Evolutionary conservation across 2,329 filamentous ascomycete species (phyloP), one percentile per base, ranked within the genome.

Genomic region (Neoascochyta sp.): DNA sequence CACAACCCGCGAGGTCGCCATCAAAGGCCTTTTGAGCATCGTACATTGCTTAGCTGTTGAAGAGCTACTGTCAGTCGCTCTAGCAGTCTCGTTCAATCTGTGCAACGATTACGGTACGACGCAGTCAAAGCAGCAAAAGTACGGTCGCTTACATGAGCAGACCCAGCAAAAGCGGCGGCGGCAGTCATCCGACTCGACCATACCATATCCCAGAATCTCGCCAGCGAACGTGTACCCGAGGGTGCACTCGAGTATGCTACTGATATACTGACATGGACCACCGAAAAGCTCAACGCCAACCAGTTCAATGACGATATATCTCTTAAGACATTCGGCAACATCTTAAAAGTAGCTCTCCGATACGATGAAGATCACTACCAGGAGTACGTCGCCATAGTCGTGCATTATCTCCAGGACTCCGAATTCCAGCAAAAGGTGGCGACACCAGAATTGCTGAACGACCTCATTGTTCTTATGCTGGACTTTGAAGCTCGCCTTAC

Each of bases 21-120:
- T 49, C 9, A 34, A 49, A 18, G 29, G 52, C 11, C 41, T 63
- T 13, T 36, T 44, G 4, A 48, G 48, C 15, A 42, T 65, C 3
- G 36, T 51, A 21, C 36, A 34, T 10, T 60, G 50, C 23, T 33
- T 63, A 3, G 28, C 42, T 8, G 34, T 41, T 9, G 40, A 50
- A 21, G 43, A 52, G 4, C 34, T 64, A 11, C 33, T 32, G 7
- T 31, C 39, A 4, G 58, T 57, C 10, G 52, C 62, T 24, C 46
- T 65, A 17, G 64, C 59, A 21, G 66, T 68, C 2, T 43, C 69
- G 9, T 63, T 65, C 46, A 70, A 70, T 36, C 57, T 69, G 10
- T 66, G 64, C 41, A 61, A 62, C 12, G 64, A 65, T 27, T 66
- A 52, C 35, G 56, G 61, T 65, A 50, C 21, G 50, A 13, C 13